Percentiles rank a stretch among this genome's conserved stretches.
Evolutionary conservation across 2,329 filamentous ascomycete species (phyloP).

Genomic region (Colletotrichum nymphaeae): DNA sequence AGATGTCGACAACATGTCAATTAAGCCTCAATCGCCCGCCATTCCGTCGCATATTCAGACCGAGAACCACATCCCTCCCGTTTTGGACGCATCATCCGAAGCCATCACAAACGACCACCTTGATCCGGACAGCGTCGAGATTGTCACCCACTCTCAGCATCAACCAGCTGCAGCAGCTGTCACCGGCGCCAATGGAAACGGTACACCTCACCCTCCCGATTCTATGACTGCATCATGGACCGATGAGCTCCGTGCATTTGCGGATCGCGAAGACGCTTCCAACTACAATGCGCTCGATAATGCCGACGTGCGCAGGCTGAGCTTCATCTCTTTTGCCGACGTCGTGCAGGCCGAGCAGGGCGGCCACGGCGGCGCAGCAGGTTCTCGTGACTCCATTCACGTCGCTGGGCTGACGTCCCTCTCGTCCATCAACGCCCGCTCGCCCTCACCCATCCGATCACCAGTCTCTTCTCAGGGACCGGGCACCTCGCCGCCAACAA

Average conservation of each 20-base stretch:
- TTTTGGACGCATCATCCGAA: conserved; percentile 89
- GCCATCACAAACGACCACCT: conserved; percentile 90
- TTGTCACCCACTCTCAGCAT: conserved; percentile 87
- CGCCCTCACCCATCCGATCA: conserved; percentile 83
- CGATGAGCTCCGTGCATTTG: conserved; percentile 68
- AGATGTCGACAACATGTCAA: conserved; percentile 85
- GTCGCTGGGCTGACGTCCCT: conserved; percentile 74
- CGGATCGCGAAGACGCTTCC: conserved; percentile 71
- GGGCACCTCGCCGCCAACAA: conserved; percentile 79
- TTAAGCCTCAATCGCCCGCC: conserved; percentile 81
- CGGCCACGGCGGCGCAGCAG: conserved; percentile 58
- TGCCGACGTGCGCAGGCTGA: conserved; percentile 83
- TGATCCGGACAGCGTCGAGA: conserved; percentile 90
- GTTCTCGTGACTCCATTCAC: conserved; percentile 77
- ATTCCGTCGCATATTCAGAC: conserved; percentile 94
- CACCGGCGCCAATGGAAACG: conserved; percentile 55
- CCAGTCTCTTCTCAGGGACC: conserved; percentile 78
- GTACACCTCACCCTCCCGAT: conserved; percentile 50
- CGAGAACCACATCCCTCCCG: conserved; percentile 92
- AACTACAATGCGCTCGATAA: conserved; percentile 84
- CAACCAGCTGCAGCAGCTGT: conserved; percentile 81
- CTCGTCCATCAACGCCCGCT: conserved; percentile 68
- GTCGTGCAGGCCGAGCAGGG: conserved; percentile 89
- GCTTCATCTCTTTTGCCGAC: conserved; percentile 97
- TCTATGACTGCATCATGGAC: conserved; percentile 62